Evolutionary conservation across 305 asterid genomes (phyloP).

Genomic region (Rubia balearica): DNA sequence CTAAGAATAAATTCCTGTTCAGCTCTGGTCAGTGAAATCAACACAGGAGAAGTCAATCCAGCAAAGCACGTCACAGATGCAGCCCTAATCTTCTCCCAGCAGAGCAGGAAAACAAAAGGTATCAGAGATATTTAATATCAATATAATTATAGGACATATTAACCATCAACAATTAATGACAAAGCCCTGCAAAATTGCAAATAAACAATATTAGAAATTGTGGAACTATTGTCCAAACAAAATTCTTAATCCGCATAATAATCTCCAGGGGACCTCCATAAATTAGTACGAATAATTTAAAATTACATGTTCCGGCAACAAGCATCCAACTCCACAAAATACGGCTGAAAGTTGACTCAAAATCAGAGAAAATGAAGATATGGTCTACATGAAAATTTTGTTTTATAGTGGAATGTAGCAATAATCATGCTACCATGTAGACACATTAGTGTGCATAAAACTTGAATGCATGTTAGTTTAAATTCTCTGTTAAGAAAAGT

Average conservation of each 20-base stretch:
- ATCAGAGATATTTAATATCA: not conserved
- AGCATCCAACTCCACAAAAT: not conserved
- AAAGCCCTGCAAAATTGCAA: not conserved
- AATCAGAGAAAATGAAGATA: not conserved
- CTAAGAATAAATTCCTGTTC: slow-evolving; percentile 58
- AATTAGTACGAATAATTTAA: not conserved
- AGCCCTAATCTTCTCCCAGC: slow-evolving; percentile 69
- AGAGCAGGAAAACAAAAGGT: slow-evolving; percentile 11
- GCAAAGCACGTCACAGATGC: slow-evolving; percentile 94
- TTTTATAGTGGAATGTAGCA: not conserved
- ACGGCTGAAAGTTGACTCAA: not conserved
- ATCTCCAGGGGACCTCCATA: not conserved
- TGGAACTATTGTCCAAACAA: not conserved
- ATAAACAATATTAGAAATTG: not conserved
- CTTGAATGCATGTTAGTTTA: not conserved
- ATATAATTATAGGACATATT: not conserved
- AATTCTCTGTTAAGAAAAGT: not conserved
- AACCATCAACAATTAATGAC: too few relatives aligned
- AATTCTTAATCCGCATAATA: not conserved
- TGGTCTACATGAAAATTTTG: not conserved
- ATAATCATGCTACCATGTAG: not conserved
- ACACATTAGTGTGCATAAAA: not conserved
- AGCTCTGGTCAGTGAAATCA: slow-evolving; percentile 53
- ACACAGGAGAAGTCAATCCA: slow-evolving; percentile 89
- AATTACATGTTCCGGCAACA: not conserved